phyloP scores from a whole-genome alignment of 2,329 filamentous ascomycete species.

The Emergomyces pasteurianus region DNA sequence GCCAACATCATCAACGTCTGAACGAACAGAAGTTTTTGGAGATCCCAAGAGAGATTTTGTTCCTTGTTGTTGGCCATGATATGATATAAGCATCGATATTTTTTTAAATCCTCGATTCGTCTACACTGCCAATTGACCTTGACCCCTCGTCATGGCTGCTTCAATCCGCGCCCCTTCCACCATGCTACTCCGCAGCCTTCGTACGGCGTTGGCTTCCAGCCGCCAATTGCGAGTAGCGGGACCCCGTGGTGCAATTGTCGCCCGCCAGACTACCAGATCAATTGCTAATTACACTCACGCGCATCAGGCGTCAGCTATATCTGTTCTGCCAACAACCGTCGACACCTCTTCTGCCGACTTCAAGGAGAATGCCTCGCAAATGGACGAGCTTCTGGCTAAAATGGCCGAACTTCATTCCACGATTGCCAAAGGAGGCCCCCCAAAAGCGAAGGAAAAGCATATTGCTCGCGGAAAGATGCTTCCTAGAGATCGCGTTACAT shows the following conservation, averaged over 20 bases:
- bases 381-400: conserved; percentile 58
- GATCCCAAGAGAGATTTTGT: not conserved
- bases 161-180: conserved; percentile 27
- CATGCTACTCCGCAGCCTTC: conserved; percentile 27
- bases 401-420: conserved; percentile 59
- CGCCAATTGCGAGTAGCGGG: conserved; percentile 7
- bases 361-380: conserved; percentile 65
- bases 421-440: conserved; percentile 63
- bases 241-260: not conserved
- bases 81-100: not conserved
- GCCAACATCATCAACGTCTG: not conserved
- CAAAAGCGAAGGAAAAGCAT: conserved; percentile 80
- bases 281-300: conserved; percentile 69
- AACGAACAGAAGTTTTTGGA: not conserved
- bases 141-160: conserved; percentile 16
- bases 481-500: conserved; percentile 74
- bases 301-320: conserved; percentile 73
- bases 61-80: not conserved
- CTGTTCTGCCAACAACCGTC: conserved; percentile 61
- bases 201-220: conserved; percentile 16
- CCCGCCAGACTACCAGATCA: conserved; percentile 20
- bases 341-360: conserved; percentile 69
- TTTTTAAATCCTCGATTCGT: not conserved
- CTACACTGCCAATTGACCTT: conserved; percentile 8
- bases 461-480: conserved; percentile 85